phyloP scores from a whole-genome alignment of 192 early-diverging fungal species.

The Umbelopsis vinacea region DNA sequence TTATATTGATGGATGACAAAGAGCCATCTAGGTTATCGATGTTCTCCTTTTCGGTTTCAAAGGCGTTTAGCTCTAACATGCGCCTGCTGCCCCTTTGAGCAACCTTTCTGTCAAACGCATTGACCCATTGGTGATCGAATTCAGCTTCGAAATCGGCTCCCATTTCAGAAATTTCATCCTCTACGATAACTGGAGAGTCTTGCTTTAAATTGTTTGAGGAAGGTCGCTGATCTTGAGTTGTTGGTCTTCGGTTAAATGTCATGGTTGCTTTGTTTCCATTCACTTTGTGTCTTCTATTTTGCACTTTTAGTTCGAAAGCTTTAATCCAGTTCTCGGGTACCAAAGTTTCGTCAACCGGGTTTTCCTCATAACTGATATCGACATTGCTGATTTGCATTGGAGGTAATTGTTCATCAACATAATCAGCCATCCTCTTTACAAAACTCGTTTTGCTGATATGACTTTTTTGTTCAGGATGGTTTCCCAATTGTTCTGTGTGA shows the following conservation, averaged over 20 bases:
- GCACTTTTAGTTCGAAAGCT: constrained; percentile 14
- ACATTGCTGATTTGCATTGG: neutral
- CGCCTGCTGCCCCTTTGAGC: constrained; percentile 23
- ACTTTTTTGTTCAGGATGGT: neutral
- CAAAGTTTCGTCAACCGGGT: neutral
- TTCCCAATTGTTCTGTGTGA: too few relatives aligned
- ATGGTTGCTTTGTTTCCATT: neutral
- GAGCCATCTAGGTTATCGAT: too few relatives aligned
- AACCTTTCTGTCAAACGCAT: constrained; percentile 40
- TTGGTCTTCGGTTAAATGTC: neutral
- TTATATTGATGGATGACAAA: neutral
- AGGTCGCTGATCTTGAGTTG: neutral
- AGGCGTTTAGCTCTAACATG: neutral
- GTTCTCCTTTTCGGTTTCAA: neutral
- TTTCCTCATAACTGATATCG: constrained; percentile 13
- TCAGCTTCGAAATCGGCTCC: constrained; percentile 4
- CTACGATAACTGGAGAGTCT: neutral
- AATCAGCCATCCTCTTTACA: constrained; percentile 1
- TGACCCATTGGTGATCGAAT: constrained; percentile 30
- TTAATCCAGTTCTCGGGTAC: constrained; percentile 9
- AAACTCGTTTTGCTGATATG: neutral
- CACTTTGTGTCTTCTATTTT: neutral
- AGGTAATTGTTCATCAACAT: neutral
- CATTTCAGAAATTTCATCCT: neutral
- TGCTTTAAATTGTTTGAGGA: neutral